Base-by-base conservation (phyloP, 352 stramenopile genomes). In the Globisporangium middletonii region DNA sequence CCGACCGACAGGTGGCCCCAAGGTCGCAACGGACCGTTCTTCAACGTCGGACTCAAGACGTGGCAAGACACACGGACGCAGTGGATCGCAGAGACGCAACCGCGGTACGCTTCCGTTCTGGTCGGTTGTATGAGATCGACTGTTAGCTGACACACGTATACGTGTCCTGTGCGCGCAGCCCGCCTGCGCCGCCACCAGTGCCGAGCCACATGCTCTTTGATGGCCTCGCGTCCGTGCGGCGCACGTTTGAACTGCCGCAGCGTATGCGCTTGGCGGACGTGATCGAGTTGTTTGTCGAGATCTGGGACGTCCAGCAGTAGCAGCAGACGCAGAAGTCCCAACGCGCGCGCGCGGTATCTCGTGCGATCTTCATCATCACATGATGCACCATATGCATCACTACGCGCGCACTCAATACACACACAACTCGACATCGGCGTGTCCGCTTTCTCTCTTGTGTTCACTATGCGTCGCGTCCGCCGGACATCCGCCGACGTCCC, bases 251-350 rank as follows among this genome's bases (percentile, higher is more conserved):
- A 44, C 61, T 95, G 53, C 86, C 86, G 33, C 86, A 95, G 30
- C 83, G 79, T 58, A 95, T 94, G 86, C 72, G 73, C 26, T 67
- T 95, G 4, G 78, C 72, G 23, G 86, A 95, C 63, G 72, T 95
- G 49, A 88, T 95, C 61, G 83, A 89, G 63, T 63, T 95, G 45
- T 93, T 94, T 65, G 79, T 86, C 35, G 86, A 95, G 67, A 91
- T 95, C 54, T 95, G 86, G 86, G 86, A 95, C 37, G 81, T 94
- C 52, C 85, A 95, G 66, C 81, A 94, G 57, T 80, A 69, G 60
- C 18, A 27, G n/a, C 19, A 18, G 23, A 23, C 23, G 23, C 23
- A 23, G 23, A 23, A 23, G 23, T 23, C 23, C 12, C 16, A 33
- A 16, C 45, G 23, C 19, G 23, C 15, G 15, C 33, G 33, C 33